These are phyloP conservation scores for Alternaria brassicicola DNA, from an alignment of 2,329 filamentous ascomycete species.

Conservation along the genomic window DNA sequence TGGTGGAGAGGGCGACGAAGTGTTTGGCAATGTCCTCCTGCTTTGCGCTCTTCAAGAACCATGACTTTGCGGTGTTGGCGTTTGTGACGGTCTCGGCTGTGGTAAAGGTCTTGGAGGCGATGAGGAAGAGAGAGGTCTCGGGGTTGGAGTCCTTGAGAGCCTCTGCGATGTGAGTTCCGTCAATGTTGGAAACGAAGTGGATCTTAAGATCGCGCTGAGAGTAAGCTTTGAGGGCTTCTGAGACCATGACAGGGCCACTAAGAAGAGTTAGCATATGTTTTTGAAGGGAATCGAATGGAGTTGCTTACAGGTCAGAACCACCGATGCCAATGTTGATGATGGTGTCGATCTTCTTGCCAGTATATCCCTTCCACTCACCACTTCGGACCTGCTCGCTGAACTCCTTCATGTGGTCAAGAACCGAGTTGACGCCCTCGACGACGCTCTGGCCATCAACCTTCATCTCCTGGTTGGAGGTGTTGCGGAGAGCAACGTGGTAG, in stretches of 20 bases:
- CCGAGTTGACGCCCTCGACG: conserved; percentile 89
- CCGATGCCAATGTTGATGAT: conserved; percentile 98
- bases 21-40: conserved; percentile 90
- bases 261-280: conserved; percentile 30
- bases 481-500: conserved; percentile 92
- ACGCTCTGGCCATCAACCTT: conserved; percentile 91
- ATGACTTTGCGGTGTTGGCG: conserved; percentile 93
- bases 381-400: conserved; percentile 94
- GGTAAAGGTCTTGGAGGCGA: conserved; percentile 99
- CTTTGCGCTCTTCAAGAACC: conserved; percentile 90
- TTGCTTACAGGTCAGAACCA: conserved; percentile 90
- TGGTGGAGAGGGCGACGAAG: conserved; percentile 97
- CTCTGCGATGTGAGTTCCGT: conserved; percentile 96
- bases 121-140: conserved; percentile 97
- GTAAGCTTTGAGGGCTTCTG: conserved; percentile 95
- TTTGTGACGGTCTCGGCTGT: conserved; percentile 97
- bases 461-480: conserved; percentile 80
- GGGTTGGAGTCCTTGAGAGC: conserved; percentile 87
- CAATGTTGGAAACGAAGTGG: conserved; percentile 99
- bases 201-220: conserved; percentile 83
- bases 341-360: conserved; percentile 94
- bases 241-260: conserved; percentile 97
- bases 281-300: background rate
- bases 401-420: conserved; percentile 97
- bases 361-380: conserved; percentile 95